Evolutionary conservation across 1,284 basidiomycete species (phyloP).

Genomic region (Coniophora puteana): DNA sequence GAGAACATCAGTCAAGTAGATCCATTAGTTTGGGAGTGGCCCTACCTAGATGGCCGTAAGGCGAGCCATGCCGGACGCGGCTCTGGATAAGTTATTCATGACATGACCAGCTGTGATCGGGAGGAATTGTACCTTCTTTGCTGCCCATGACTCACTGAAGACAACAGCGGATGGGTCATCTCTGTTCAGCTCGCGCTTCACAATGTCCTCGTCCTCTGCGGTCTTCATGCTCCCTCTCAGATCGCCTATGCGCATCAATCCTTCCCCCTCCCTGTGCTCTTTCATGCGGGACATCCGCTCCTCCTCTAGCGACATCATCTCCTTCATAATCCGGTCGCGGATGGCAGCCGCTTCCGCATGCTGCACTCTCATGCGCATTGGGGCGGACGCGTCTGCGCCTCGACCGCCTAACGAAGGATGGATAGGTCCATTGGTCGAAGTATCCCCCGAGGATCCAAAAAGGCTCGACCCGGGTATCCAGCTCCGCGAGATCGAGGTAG

Average conservation of each 20-base stretch:
- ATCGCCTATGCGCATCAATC: constrained; percentile 49
- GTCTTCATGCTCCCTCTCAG: constrained; percentile 52
- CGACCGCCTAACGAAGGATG: constrained; percentile 29
- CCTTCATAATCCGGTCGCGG: constrained; percentile 94
- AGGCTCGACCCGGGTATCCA: constrained; percentile 70
- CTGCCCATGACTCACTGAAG: constrained; percentile 93
- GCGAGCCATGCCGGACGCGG: constrained; percentile 88
- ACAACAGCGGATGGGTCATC: constrained; percentile 95
- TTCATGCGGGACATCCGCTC: constrained; percentile 96
- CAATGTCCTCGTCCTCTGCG: constrained; percentile 88
- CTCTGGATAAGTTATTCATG: constrained; percentile 39
- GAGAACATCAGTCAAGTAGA: constrained; percentile 10
- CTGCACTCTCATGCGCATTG: constrained; percentile 63
- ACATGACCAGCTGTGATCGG: constrained; percentile 2
- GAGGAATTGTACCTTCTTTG: constrained; percentile 72
- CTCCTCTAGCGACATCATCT: constrained; percentile 97
- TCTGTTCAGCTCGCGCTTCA: constrained; percentile 91
- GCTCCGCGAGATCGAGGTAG: constrained; percentile 34
- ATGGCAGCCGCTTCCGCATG: constrained; percentile 86
- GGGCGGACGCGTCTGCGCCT: constrained; percentile 17
- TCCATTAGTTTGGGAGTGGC: constrained; percentile 24
- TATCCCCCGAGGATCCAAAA: constrained; percentile 35
- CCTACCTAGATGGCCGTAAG: constrained; percentile 91
- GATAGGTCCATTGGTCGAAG: constrained; percentile 20
- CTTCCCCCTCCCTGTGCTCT: constrained; percentile 56